A percentile compares a stretch with the other conserved stretches of the same genome.
phyloP scores from a whole-genome alignment of 306 rosid species.

The Quercus engelmannii region DNA sequence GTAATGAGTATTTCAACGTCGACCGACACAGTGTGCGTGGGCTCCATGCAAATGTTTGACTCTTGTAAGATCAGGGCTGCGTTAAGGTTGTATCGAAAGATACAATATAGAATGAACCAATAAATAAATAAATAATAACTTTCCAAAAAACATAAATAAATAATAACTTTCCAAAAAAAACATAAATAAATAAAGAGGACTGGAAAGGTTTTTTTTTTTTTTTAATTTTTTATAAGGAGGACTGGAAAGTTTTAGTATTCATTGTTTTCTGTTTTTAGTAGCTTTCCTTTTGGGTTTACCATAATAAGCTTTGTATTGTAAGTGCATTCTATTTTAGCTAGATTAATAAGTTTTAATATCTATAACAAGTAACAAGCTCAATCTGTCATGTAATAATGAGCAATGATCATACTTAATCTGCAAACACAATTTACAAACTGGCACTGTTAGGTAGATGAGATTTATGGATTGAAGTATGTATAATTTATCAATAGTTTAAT shows the following conservation, averaged over 20 bases:
- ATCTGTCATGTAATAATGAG: background rate
- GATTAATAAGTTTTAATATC: background rate
- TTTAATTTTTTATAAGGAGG: no score
- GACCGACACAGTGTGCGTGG: conserved; percentile 37
- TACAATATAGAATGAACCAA: background rate
- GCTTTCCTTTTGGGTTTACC: background rate
- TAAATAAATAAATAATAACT: background rate
- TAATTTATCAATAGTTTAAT: background rate
- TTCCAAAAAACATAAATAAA: background rate
- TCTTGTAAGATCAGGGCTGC: background rate
- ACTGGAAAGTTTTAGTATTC: no score
- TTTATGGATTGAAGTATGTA: no score
- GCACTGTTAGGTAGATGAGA: no score
- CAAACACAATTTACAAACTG: no score
- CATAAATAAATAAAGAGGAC: no score
- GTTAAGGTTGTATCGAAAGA: background rate
- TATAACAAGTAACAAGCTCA: background rate
- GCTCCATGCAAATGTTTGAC: conserved; percentile 27
- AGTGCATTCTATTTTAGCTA: background rate
- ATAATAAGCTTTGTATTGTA: background rate
- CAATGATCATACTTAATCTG: no score
- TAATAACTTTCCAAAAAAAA: background rate
- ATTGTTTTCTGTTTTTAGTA: conserved; percentile 1
- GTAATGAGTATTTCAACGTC: conserved; percentile 13
- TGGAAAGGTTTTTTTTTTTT: no score